These are phyloP conservation scores for Pseudogymnoascus sp. DNA, from an alignment of 2,329 filamentous ascomycete genomes.

Conservation along the genomic window DNA sequence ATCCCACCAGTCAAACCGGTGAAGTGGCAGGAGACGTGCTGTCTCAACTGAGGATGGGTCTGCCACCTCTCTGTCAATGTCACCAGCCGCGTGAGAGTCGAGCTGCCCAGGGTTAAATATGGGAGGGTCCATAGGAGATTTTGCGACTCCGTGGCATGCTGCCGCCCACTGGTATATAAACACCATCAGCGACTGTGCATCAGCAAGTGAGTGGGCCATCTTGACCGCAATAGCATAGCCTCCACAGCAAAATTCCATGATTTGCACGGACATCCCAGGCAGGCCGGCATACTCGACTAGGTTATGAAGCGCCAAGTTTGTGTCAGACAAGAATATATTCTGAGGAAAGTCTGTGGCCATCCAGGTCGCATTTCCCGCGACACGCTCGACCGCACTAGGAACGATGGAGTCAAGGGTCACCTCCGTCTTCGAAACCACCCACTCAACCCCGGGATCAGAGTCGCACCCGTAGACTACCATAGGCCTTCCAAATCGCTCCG, in stretches of 20 bases:
- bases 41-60: constrained; percentile 22
- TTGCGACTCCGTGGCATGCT: constrained; percentile 19
- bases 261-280: constrained; percentile 30
- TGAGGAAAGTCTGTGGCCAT: constrained; percentile 29
- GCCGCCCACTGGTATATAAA: constrained; percentile 37
- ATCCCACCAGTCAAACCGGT: constrained; percentile 39
- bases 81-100: constrained; percentile 28
- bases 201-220: constrained; percentile 36
- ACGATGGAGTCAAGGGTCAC: constrained; percentile 26
- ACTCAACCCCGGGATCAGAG: constrained; percentile 35
- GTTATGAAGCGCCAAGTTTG: constrained; percentile 28
- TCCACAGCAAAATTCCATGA: constrained; percentile 34
- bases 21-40: constrained; percentile 34
- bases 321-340: constrained; percentile 27
- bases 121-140: constrained; percentile 18
- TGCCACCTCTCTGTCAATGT: constrained; percentile 21
- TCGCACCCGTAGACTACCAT: constrained; percentile 29
- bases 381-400: constrained; percentile 20
- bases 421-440: constrained; percentile 27
- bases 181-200: constrained; percentile 34
- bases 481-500: constrained; percentile 29
- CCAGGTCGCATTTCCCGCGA: constrained; percentile 24
- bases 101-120: constrained; percentile 35
- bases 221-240: constrained; percentile 35
- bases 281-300: constrained; percentile 24